Conservation (phyloP, 352 stramenopile genomes). For the Pythium vanterpoolii region DNA sequence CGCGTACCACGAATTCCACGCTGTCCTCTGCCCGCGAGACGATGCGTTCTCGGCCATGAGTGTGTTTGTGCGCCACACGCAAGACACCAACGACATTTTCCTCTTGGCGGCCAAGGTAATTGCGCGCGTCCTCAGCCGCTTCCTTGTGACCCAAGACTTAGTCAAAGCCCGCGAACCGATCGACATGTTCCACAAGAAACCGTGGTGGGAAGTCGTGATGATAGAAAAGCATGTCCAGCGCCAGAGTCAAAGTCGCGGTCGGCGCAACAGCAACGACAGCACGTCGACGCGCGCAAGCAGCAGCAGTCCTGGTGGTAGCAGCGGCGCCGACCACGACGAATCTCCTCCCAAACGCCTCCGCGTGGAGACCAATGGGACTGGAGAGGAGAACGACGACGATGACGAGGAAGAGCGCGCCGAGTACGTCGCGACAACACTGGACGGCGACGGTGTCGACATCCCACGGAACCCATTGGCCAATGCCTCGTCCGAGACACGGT, state of each 20-base stretch:
- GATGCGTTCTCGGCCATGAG: conserved; percentile 63
- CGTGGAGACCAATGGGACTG: not conserved
- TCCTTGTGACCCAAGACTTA: conserved; percentile 49
- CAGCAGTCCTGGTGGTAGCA: conserved; percentile 29
- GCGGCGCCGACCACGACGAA: conserved; percentile 1
- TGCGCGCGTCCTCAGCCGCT: conserved; percentile 57
- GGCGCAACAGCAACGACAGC: conserved; percentile 2
- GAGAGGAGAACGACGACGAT: not conserved
- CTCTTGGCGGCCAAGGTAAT: conserved; percentile 86
- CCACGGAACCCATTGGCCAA: conserved; percentile 10
- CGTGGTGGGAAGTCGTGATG: conserved; percentile 86
- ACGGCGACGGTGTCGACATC: conserved; percentile 5
- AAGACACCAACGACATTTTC: conserved; percentile 92
- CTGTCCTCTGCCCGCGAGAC: conserved; percentile 66
- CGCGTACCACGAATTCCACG: conserved; percentile 72
- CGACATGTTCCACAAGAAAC: conserved; percentile 89
- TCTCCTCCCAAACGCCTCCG: no score
- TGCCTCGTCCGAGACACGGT: conserved; percentile 31
- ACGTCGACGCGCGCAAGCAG: conserved; percentile 19
- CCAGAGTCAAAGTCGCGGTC: conserved; percentile 15
- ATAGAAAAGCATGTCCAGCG: conserved; percentile 57
- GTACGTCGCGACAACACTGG: conserved; percentile 17
- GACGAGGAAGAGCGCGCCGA: conserved; percentile 13
- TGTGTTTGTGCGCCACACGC: conserved; percentile 61
- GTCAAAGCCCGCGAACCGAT: conserved; percentile 66